phyloP scores from a whole-genome alignment of 1,284 basidiomycete species.

The Leccinum insigne region DNA sequence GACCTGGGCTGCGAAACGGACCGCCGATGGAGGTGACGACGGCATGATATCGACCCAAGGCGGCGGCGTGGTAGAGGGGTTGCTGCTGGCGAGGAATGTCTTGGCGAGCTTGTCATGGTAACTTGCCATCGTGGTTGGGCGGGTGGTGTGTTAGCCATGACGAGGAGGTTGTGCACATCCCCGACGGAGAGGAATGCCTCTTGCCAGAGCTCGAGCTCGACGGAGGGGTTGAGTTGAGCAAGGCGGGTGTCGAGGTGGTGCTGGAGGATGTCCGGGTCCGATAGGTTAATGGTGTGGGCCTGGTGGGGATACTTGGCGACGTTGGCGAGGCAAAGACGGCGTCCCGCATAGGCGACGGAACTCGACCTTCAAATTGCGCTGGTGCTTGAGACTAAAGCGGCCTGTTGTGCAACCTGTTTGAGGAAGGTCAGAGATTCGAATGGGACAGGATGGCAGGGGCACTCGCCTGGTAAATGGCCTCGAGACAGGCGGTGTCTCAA shows the following conservation, averaged over 20 bases:
- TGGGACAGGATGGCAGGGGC: not conserved
- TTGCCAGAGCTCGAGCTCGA: conserved; percentile 95
- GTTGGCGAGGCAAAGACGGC: conserved; percentile 90
- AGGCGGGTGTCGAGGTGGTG: too few species aligned
- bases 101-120: conserved; percentile 97
- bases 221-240: too few species aligned
- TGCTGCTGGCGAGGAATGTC: conserved; percentile 94
- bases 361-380: conserved; percentile 73
- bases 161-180: conserved; percentile 86
- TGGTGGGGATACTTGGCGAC: conserved; percentile 97
- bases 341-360: conserved; percentile 97
- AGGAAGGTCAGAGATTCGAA: not conserved
- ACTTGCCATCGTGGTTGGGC: conserved; percentile 97
- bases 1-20: conserved; percentile 84
- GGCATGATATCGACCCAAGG: conserved; percentile 21
- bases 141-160: conserved; percentile 74
- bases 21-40: conserved; percentile 61
- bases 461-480: conserved; percentile 79
- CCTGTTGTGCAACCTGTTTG: conserved; percentile 95
- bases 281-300: conserved; percentile 59
- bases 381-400: conserved; percentile 93
- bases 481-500: conserved; percentile 77
- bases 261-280: too few species aligned
- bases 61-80: conserved; percentile 91
- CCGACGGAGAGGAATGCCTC: too few species aligned